Conservation (phyloP, 106 monocot genomes). For the Allium sativum region DNA sequence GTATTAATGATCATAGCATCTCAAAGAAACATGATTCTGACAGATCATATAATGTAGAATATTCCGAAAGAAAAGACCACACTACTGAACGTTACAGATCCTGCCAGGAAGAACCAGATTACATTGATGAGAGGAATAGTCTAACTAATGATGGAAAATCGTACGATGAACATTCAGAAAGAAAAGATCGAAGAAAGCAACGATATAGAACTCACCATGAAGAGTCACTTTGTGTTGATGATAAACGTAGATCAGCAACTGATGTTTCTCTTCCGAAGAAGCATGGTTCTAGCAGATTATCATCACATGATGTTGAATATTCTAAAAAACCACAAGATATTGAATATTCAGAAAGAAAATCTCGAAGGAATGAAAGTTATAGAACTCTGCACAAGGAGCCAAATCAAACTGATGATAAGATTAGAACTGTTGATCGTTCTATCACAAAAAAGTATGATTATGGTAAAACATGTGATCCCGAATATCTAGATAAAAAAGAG, state of each 20-base stretch:
- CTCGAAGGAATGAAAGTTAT: conserved; percentile 18
- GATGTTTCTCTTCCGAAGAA: conserved; percentile 27
- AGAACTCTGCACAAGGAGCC: conserved; percentile 21
- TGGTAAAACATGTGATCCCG: background rate
- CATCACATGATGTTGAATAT: conserved; percentile 15
- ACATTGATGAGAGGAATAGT: conserved; percentile 14
- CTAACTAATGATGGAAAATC: background rate
- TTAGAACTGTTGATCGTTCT: background rate
- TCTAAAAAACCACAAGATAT: background rate
- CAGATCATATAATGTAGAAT: conserved; percentile 21
- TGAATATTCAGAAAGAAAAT: conserved; percentile 34
- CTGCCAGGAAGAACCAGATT: conserved; percentile 23
- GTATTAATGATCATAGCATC: conserved; percentile 52
- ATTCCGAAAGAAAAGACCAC: conserved; percentile 30
- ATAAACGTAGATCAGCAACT: conserved; percentile 23
- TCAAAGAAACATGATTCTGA: conserved; percentile 38
- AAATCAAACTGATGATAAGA: conserved; percentile 6
- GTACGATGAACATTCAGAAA: background rate
- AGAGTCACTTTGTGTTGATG: conserved; percentile 1
- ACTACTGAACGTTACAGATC: conserved; percentile 24
- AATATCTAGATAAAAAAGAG: background rate
- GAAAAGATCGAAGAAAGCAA: conserved; percentile 3
- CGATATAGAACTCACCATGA: conserved; percentile 7
- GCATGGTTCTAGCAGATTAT: conserved; percentile 23
- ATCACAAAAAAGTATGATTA: background rate